Conservation (phyloP, 208 protist species). For the Acanthamoeba culbertsoni region DNA sequence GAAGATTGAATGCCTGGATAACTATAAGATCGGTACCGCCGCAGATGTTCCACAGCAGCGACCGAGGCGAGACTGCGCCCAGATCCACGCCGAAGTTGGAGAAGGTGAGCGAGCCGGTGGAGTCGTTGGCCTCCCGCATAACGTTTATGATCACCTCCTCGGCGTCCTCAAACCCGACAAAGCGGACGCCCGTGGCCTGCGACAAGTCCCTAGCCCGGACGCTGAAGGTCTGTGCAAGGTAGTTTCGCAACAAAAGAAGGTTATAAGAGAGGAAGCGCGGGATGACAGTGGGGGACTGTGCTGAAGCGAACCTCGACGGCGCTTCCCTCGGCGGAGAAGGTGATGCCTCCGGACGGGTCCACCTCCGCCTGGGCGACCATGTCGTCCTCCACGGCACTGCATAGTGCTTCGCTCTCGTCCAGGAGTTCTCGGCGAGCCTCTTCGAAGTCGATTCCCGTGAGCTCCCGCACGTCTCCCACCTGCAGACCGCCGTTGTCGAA, state of each 20-base stretch:
- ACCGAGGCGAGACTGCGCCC: neutral
- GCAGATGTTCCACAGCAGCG: neutral
- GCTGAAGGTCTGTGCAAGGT: neutral
- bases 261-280: neutral
- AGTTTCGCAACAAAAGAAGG: too few species aligned
- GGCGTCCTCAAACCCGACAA: neutral
- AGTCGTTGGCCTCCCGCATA: too few species aligned
- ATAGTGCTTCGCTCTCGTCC: neutral
- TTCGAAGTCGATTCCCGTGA: neutral
- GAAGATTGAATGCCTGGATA: conserved; percentile 18
- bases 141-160: conserved; percentile 12
- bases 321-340: neutral
- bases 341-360: neutral
- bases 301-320: neutral
- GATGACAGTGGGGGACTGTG: neutral
- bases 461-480: neutral
- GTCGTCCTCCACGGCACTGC: neutral
- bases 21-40: neutral
- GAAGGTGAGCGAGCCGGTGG: neutral
- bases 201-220: neutral
- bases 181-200: neutral
- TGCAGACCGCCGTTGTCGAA: neutral
- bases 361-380: neutral
- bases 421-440: neutral
- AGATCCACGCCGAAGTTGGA: conserved; percentile 38